Base-by-base conservation (phyloP, 805 yeast genomes). In the Zygosaccharomyces bailii region DNA sequence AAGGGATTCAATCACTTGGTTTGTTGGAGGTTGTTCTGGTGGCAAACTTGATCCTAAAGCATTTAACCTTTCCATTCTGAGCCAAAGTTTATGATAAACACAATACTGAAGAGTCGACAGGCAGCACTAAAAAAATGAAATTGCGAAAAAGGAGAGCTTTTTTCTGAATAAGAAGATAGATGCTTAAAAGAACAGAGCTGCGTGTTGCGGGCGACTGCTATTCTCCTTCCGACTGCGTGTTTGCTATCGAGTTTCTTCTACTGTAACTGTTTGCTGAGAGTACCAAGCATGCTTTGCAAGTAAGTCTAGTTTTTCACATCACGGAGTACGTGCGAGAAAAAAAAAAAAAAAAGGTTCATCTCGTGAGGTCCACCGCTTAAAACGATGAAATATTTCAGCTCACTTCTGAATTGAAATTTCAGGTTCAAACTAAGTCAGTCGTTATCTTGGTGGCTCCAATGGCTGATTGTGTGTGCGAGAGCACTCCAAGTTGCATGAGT, bases 1-100 rank as follows among this genome's bases (percentile, higher is more conserved):
- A 36, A 81, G 64, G 21, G 49, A 39, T 8, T 55, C 57, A 4
- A 61, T 53, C 2, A 56, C 56, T 32, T 58, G 61, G 17, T 51
- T 48, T 6, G 64, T 58, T 2, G 64, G 64, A 3, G 63, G 57
- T 31, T 59, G 60, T 38, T 59, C 64, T 4, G 65, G 64, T 3
- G 66, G 65, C 20, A 61, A 42, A 41, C 61, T 55, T 4, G 55
- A 45, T 20, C 55, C 64, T 21, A 61, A 35, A 4, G 54, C 39
- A 11, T 47, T 43, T 13, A 61, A 42, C 13, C 45, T 51, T 19
- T 60, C 66, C 66, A 61, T 61, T 8, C 10, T 31, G 2, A 14
- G 39, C 4, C 25, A 16, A 27, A 11, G 16, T n/a, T 25, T 27
- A n/a, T 27, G 13, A n/a, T 5, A n/a, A 27, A 27, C 16, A 27